phyloP scores from a whole-genome alignment of 129 eudicot genomes.

The Flaveria robusta region DNA sequence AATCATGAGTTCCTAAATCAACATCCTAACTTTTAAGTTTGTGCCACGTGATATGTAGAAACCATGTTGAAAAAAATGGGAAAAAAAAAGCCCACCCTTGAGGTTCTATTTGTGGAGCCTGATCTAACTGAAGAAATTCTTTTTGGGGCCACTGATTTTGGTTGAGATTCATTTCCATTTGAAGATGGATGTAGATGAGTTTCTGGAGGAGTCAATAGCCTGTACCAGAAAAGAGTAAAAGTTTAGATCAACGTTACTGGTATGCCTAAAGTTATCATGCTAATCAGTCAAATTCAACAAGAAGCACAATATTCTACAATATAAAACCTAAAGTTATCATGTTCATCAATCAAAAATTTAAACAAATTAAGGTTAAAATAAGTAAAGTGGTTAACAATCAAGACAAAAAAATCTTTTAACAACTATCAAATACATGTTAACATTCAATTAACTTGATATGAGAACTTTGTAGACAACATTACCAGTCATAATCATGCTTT shows the following conservation, averaged over 20 bases:
- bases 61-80: background rate
- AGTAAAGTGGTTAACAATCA: background rate
- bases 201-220: conserved; percentile 99
- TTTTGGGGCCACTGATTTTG: conserved; percentile 60
- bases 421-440: background rate
- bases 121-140: conserved; percentile 64
- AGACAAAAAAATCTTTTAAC: background rate
- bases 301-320: background rate
- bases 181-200: conserved; percentile 72
- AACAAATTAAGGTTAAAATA: background rate
- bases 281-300: background rate
- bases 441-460: too few species aligned
- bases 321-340: background rate
- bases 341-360: background rate
- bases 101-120: conserved; percentile 64
- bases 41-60: background rate
- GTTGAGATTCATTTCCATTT: conserved; percentile 63
- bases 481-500: conserved; percentile 91
- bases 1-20: conserved; percentile 14
- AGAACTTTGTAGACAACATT: conserved; percentile 4
- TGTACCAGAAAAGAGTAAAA: conserved; percentile 39
- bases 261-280: background rate
- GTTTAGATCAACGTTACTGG: background rate
- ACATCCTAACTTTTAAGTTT: background rate
- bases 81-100: conserved; percentile 54